phyloP scores from a whole-genome alignment of 129 eudicot species.

The Artemisia argyi region DNA sequence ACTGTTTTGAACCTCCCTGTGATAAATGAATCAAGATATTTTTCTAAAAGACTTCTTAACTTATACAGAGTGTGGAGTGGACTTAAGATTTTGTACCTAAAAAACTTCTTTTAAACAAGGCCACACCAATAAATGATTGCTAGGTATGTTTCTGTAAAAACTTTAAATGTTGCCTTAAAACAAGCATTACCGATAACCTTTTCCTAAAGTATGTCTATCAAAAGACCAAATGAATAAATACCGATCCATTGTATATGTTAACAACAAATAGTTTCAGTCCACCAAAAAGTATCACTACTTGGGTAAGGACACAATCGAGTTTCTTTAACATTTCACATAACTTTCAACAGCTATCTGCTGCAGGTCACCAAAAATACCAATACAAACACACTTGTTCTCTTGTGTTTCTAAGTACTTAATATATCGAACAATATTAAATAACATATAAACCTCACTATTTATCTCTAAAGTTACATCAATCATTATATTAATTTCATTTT shows the following conservation, averaged over 20 bases:
- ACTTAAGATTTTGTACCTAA: too few species aligned
- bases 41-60: neutral
- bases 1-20: neutral
- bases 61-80: too few species aligned
- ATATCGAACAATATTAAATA: slow-evolving; percentile 1
- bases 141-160: neutral
- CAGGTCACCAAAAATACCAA: slow-evolving; percentile 8
- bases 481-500: slow-evolving; percentile 51
- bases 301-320: neutral
- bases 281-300: neutral
- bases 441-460: slow-evolving; percentile 16
- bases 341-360: slow-evolving; percentile 9
- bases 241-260: too few species aligned
- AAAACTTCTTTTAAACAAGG: too few species aligned
- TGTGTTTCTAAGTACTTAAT: slow-evolving; percentile 13
- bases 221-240: neutral
- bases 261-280: too few species aligned
- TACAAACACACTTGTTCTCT: neutral
- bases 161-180: too few species aligned
- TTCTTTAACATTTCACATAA: slow-evolving; percentile 16
- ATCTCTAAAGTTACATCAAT: slow-evolving; percentile 7
- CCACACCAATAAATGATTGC: neutral
- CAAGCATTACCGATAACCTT: neutral
- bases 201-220: slow-evolving; percentile 1
- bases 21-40: slow-evolving; percentile 9